Conservation (phyloP, 2,329 filamentous ascomycete genomes). For the Curvularia lunata region DNA sequence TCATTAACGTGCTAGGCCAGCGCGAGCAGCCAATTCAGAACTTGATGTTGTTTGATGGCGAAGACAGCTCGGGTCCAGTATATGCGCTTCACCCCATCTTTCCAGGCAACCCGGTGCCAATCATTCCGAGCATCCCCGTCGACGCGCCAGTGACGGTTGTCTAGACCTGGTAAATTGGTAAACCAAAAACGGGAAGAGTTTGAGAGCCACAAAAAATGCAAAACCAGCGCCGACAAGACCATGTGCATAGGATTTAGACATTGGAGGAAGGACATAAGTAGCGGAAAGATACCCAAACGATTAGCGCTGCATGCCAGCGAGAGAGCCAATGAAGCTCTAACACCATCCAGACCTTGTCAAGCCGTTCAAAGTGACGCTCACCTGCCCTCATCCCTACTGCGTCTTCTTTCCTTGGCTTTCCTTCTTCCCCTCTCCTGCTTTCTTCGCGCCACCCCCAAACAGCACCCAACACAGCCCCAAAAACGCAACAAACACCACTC, state of each 20-base stretch:
- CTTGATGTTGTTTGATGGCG: slow-evolving; percentile 88
- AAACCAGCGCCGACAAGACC: too few species aligned
- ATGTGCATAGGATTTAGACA: neutral
- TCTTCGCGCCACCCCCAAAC: slow-evolving; percentile 24
- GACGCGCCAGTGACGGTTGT: slow-evolving; percentile 28
- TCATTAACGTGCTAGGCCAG: slow-evolving; percentile 92
- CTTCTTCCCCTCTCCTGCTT: slow-evolving; percentile 7
- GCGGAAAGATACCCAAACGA: slow-evolving; percentile 16
- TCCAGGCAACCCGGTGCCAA: slow-evolving; percentile 32
- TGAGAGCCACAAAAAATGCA: neutral
- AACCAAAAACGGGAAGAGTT: neutral
- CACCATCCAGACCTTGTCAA: neutral
- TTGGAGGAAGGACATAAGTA: neutral
- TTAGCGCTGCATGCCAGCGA: slow-evolving; percentile 6
- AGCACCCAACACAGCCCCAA: slow-evolving; percentile 54
- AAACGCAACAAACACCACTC: slow-evolving; percentile 53
- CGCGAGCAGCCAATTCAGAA: slow-evolving; percentile 97
- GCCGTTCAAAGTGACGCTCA: neutral
- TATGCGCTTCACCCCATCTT: slow-evolving; percentile 80
- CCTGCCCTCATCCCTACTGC: slow-evolving; percentile 20
- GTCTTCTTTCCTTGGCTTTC: slow-evolving; percentile 29
- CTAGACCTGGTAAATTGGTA: slow-evolving; percentile 4
- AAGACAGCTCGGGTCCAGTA: slow-evolving; percentile 75
- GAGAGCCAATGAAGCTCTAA: slow-evolving; percentile 4
- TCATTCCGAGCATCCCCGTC: slow-evolving; percentile 32